Base-by-base conservation (phyloP, 441 rosid genomes). In the Hura crepitans region DNA sequence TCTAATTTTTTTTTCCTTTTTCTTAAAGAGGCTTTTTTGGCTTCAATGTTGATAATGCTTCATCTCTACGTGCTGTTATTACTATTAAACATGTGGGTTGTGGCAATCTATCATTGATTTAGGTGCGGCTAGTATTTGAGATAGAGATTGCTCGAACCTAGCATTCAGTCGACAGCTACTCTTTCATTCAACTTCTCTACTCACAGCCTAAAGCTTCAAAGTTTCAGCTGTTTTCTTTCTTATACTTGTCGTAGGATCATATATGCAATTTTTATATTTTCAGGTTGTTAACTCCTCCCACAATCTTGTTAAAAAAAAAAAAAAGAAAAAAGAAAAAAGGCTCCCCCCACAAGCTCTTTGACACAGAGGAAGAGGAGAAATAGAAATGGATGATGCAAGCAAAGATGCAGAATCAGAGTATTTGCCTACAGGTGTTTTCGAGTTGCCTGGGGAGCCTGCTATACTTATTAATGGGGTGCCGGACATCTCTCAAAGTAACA, bases 401-500 rank as follows among this genome's bases (percentile, higher is more conserved):
- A 75, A 70, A 45, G 80, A 80, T 76, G 46, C 65, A 73, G 83
- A 82, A 68, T 43, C 78, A 33, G 72, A 51, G 73, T 74, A 79
- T 58, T 76, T 69, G 56, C 62, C 77, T 22, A 49, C 68, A 2
- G 77, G 72, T 62, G 81, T 85, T 67, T 91, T 69, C 64, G 81
- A 83, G 81, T 75, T 89, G 74, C 88, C 81, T 0, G 92, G 95
- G 68, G 95, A 89, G 80, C 96, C 98, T 14, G 96, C 86, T 7
- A 80, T 91, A 46, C 79, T 93, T 15, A 93, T 89, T 70, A 83
- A 88, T 15, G 95, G 96, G 30, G 88, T 93, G 6, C 93, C 96
- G 25, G 77, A 83, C 17, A 60, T 78, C 71, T 63, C 76, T 58
- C 58, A 71, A 7, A 65, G 69, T 50, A 71, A 77, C 33, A 64